Evolutionary conservation across 148 eudicot genomes (phyloP), one percentile per base, ranked within the genome.

Genomic region (Cornus florida): DNA sequence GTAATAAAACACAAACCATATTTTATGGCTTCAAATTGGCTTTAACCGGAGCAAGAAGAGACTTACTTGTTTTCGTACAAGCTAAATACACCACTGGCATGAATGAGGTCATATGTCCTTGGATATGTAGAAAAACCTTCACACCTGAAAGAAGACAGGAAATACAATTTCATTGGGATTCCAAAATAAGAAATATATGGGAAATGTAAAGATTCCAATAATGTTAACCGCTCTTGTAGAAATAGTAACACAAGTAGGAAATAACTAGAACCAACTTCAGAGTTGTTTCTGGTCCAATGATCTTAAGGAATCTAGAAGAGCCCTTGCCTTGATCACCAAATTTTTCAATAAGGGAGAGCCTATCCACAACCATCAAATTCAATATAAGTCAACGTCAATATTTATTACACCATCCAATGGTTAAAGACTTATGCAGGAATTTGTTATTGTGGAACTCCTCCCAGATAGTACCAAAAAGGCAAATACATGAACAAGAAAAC

Each of bases 71-170:
- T 88, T 77, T 92, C 82, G 86, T 90, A 92, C 86, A 92, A 35
- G 86, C 91, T 82, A 86, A 92, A 92, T 78, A 92, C 72, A 70
- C 85, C 89, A 84, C 79, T 89, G 31, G 94, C 91, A 79, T 92
- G 97, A 69, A 92, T 88, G 50, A 91, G 83, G 50, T 92, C 97
- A 39, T 92, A 92, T 12, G 92, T 92, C 81, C 97, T 91, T 59
- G 97, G 97, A 77, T 92, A 92, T 4, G 97, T 91, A 64, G 94
- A 91, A 82, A 91, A 92, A 22, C 86, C 97, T 80, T 90, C 94
- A 79, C 97, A 92, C 94, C 94, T 91, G 83, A 65, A 75, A 81
- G 46, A 71, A 72, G 7, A 67, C 13, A 73, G n/a, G 16, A 20
- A n/a, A 23, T 33, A 66, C 48, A 72, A 72, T 4, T 48, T 50